A percentile compares a stretch with the other conserved stretches of the same genome.
These are phyloP conservation scores for Cyclotella atomus DNA, from an alignment of 108 stramenopile species.

Conservation along the genomic window DNA sequence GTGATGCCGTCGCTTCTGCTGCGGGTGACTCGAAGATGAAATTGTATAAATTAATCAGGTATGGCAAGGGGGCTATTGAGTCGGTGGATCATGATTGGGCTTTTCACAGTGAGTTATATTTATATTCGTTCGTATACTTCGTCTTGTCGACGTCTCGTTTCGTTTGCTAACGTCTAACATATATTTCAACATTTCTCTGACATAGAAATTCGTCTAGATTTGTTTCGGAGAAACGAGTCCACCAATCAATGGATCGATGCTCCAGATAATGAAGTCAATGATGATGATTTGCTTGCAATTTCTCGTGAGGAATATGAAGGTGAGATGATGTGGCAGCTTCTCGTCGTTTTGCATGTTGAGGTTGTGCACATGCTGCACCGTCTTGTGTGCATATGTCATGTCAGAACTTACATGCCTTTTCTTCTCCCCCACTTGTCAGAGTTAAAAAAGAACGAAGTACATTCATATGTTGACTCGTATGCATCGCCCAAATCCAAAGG, in stretches of 20 bases:
- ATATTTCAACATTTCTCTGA: neutral
- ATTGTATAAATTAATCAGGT: neutral
- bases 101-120: neutral
- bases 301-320: neutral
- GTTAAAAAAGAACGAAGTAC: no score
- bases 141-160: no score
- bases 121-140: neutral
- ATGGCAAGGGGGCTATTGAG: neutral
- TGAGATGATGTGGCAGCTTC: neutral
- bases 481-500: no score
- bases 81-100: conserved; percentile 4
- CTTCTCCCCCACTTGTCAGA: neutral
- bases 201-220: conserved; percentile 9
- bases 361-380: neutral
- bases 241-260: neutral
- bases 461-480: no score
- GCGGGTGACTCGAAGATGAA: neutral
- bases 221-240: conserved; percentile 8
- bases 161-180: neutral
- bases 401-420: no score
- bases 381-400: neutral
- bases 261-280: neutral
- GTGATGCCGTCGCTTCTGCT: neutral
- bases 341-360: neutral
- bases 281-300: neutral